These are phyloP conservation scores for Rhodocollybia butyracea DNA, from an alignment of 768 basidiomycete species.

Conservation along the genomic window DNA sequence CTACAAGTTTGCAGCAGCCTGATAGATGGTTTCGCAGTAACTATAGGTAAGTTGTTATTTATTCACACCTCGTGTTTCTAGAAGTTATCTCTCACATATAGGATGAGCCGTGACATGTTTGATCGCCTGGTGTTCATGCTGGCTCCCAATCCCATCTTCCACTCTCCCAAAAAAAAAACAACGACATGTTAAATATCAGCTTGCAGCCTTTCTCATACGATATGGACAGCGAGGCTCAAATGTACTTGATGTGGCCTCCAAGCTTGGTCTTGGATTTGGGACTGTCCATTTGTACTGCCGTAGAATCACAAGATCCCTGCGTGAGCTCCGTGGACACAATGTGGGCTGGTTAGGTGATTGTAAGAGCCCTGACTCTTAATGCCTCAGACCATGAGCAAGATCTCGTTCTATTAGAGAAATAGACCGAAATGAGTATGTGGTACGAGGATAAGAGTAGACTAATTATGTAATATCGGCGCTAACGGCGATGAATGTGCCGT, in stretches of 20 bases:
- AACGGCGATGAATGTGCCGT: too few relatives aligned
- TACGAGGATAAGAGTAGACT: too few relatives aligned
- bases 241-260: conserved; percentile 9
- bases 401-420: too few relatives aligned
- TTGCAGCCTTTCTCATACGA: conserved; percentile 11
- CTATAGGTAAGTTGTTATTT: conserved; percentile 4
- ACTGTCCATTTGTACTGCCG: conserved; percentile 19
- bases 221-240: conserved; percentile 16
- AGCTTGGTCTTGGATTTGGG: conserved; percentile 18
- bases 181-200: conserved; percentile 1
- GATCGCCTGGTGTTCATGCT: neutral
- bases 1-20: conserved; percentile 8
- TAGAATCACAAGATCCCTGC: conserved; percentile 11
- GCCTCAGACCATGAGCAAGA: too few relatives aligned
- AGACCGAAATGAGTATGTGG: too few relatives aligned
- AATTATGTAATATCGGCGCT: too few relatives aligned
- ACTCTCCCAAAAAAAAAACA: neutral
- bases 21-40: conserved; percentile 10
- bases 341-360: neutral
- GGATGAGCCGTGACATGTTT: neutral
- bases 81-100: neutral
- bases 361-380: too few relatives aligned
- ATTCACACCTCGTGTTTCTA: neutral
- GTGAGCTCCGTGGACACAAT: neutral
- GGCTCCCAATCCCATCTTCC: neutral